phyloP scores from a whole-genome alignment of 2,329 filamentous ascomycete species.

The Nemania bipapillata region DNA sequence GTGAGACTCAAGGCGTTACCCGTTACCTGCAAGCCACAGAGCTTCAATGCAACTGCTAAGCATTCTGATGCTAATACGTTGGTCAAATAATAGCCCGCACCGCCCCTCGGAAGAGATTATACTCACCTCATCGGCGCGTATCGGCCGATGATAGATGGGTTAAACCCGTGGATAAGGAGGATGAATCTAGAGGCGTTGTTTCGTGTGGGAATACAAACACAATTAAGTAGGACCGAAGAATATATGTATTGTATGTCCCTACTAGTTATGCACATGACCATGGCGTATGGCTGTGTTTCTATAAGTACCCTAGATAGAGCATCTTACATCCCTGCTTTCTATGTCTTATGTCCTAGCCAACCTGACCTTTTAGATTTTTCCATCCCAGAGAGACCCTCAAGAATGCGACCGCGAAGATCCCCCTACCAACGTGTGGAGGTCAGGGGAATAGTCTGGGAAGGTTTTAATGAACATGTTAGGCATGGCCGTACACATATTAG shows the following conservation, averaged over 20 bases:
- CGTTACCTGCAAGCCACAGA: too few relatives aligned
- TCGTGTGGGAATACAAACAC: not conserved
- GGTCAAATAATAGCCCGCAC: not conserved
- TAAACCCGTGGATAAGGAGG: too few relatives aligned
- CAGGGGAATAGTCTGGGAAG: not conserved
- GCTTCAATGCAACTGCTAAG: not conserved
- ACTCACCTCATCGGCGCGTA: too few relatives aligned
- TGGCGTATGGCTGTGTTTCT: not conserved
- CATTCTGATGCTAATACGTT: not conserved
- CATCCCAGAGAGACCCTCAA: not conserved
- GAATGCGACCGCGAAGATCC: not conserved
- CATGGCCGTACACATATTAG: not conserved
- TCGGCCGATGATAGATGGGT: too few relatives aligned
- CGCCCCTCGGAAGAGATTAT: too few relatives aligned
- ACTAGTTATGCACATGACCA: not conserved
- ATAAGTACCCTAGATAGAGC: not conserved
- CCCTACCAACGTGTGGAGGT: not conserved
- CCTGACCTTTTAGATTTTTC: not conserved
- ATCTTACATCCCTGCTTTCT: too few relatives aligned
- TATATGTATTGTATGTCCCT: not conserved
- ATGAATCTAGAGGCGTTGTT: not conserved
- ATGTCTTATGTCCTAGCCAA: too few relatives aligned
- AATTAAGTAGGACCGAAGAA: not conserved
- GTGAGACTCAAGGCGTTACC: too few relatives aligned
- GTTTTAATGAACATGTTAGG: not conserved